Evolutionary conservation across 1,284 basidiomycete species (phyloP).

Genomic region (Mycena citricolor): DNA sequence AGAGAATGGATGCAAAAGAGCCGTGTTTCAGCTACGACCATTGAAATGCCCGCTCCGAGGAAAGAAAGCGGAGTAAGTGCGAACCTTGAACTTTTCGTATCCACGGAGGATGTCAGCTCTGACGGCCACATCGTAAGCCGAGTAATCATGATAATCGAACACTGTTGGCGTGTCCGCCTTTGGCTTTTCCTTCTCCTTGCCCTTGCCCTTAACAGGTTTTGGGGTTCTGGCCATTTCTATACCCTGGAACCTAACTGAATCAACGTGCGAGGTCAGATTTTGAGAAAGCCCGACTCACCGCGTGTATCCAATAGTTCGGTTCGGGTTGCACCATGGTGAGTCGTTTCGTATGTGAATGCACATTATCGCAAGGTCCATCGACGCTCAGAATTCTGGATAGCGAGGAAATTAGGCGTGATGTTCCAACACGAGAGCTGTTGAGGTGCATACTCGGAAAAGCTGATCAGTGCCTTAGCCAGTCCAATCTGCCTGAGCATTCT

Average conservation of each 20-base stretch:
- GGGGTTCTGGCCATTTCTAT: slow-evolving; percentile 67
- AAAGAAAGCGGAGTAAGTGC: not conserved
- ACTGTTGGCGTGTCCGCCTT: slow-evolving; percentile 28
- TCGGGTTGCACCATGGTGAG: slow-evolving; percentile 82
- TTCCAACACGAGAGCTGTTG: slow-evolving; percentile 19
- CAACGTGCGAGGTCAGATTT: slow-evolving; percentile 20
- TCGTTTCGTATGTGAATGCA: slow-evolving; percentile 76
- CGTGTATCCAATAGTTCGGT: slow-evolving; percentile 82
- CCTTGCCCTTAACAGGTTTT: slow-evolving; percentile 33
- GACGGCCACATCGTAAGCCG: slow-evolving; percentile 63
- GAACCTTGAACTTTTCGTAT: slow-evolving; percentile 79
- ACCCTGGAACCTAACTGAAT: slow-evolving; percentile 47
- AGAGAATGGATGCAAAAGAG: slow-evolving; percentile 63
- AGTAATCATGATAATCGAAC: slow-evolving; percentile 71
- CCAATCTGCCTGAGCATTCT: slow-evolving; percentile 82
- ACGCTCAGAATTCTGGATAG: slow-evolving; percentile 58
- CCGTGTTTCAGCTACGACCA: slow-evolving; percentile 64
- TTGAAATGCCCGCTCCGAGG: not conserved
- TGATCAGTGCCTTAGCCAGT: slow-evolving; percentile 79
- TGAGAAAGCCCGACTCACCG: slow-evolving; percentile 51
- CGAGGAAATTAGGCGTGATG: too few species aligned
- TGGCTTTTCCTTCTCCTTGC: slow-evolving; percentile 35
- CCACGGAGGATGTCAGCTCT: slow-evolving; percentile 60
- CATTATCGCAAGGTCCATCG: slow-evolving; percentile 57
- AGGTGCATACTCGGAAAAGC: slow-evolving; percentile 70